Evolutionary conservation across 1,284 basidiomycete species (phyloP), one percentile per base, ranked within the genome.

Genomic region (Prillingera fragicola): DNA sequence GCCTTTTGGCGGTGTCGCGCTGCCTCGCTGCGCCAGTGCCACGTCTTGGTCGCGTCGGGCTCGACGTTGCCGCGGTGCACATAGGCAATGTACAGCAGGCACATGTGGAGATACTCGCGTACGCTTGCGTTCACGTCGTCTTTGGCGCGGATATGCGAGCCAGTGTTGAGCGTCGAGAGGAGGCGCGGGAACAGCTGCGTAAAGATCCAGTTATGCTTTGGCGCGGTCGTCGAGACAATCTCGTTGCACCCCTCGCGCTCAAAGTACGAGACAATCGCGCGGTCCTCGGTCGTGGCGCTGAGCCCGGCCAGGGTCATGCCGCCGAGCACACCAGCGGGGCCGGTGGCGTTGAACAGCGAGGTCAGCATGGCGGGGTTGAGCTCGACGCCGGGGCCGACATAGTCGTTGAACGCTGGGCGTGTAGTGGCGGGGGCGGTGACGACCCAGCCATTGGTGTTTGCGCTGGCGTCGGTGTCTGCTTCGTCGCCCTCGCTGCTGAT

Each of bases 191-290:
- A 53, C 8, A 56, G 38, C 32, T 50, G 40, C 24, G 32, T 41
- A 38, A 48, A 53, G 25, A 56, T 53, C 54, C 54, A 56, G 41
- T 56, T 56, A 35, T 48, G 49, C 28, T 49, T 48, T 13, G 41
- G 33, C 21, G 44, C 43, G 5, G 43, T 38, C 0, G 33, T 37
- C n/a, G 48, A 38, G n/a, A 49, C 42, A 19, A 56, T 56, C 38
- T 56, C 54, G 33, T 41, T 48, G 35, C 48, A 53, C 5, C 54
- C 54, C 15, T 43, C 25, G 8, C 31, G 24, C 38, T 56, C 54
- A 12, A 56, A 51, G 31, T 56, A 56, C 18, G 48, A 48, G 17
- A 56, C 38, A 24, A 45, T 45, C 18, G 37, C 25, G 6, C 45
- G 44, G 33, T 50, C 44, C 10, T 39, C 44, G 7, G 38, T 29